Evolutionary conservation across 2,329 filamentous ascomycete genomes (phyloP), one percentile per base, ranked within the genome.

Genomic region (Fusarium goolgardi): DNA sequence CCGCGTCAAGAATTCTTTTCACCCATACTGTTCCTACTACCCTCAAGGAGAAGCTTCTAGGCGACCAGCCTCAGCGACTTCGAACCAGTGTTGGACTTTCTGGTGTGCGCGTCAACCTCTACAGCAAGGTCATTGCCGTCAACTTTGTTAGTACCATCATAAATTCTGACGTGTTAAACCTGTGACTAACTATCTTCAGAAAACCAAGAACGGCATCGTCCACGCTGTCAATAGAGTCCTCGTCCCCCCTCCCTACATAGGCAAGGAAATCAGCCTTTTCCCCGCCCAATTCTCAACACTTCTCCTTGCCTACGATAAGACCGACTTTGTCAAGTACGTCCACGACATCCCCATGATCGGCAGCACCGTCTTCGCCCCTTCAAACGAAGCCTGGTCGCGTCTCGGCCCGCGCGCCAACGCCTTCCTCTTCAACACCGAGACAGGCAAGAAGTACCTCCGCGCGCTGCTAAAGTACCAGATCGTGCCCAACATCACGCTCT

Each of bases 381-480:
- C 86, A 45, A 97, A 97, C 83, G 81, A 79, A 6, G 94, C 94
- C n/a, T 97, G 95, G 81, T 76, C 85, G 72, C 87, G 87, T 69
- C 88, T 97, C 1, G 93, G 93, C 1, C 85, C 87, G 1, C 83
- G 78, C 56, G 87, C 90, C 72, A 96, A 95, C 23, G 66, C 89
- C 23, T 97, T 97, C 84, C 83, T 97, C 6, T 97, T 97, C 84
- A 86, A 85, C 78, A 92, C 90, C 60, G 82, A 86, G 29, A 86
- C 84, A 53, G 94, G 94, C 3, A 82, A 85, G 67, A 90, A 90
- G 77, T 97, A 93, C 76, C 85, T 97, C 20, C 88, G 86, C 69
- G 92, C 92, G 0, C 81, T 97, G 45, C 82, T 96, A 18, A 83
- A 92, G 80, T 96, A 96, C 76, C 91, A 95, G 73, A 84, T 94